Evolutionary conservation across 805 yeast species (phyloP).

Genomic region (Barnettozyma salicaria): DNA sequence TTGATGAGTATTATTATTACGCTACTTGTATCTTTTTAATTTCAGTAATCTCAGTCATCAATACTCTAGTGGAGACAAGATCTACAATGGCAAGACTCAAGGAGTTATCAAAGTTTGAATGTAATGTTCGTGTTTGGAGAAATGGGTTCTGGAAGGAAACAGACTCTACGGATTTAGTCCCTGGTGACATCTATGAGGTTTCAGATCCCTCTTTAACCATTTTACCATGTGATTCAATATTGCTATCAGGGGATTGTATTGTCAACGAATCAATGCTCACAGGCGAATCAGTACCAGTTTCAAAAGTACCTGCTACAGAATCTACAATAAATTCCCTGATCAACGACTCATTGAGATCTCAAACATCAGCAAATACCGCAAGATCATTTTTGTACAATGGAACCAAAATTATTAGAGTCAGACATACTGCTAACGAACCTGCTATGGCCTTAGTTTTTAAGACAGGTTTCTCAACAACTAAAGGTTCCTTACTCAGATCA

Average conservation of each 20-base stretch:
- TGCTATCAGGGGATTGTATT: constrained; percentile 88
- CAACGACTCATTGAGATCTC: constrained; percentile 48
- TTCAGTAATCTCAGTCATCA: constrained; percentile 71
- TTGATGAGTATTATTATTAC: constrained; percentile 89
- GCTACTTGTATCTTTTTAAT: constrained; percentile 89
- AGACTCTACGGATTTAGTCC: constrained; percentile 74
- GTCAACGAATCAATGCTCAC: constrained; percentile 98
- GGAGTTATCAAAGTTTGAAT: constrained; percentile 65
- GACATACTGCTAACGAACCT: constrained; percentile 47
- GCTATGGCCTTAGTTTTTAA: constrained; percentile 84
- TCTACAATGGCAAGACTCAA: constrained; percentile 65
- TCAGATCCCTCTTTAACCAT: constrained; percentile 71
- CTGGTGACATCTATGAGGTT: constrained; percentile 93
- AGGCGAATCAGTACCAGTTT: constrained; percentile 96
- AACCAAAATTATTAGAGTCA: constrained; percentile 79
- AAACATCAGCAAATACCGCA: constrained; percentile 59
- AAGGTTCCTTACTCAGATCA: constrained; percentile 88
- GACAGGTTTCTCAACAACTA: constrained; percentile 93
- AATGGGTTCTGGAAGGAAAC: constrained; percentile 89
- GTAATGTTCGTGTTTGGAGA: constrained; percentile 84
- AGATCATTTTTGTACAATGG: constrained; percentile 81
- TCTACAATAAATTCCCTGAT: constrained; percentile 54
- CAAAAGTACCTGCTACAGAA: constrained; percentile 62
- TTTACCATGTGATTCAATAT: constrained; percentile 85
- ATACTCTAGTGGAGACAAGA: constrained; percentile 83